Conservation (phyloP, 106 monocot genomes). For the Phalaenopsis aphrodite region DNA sequence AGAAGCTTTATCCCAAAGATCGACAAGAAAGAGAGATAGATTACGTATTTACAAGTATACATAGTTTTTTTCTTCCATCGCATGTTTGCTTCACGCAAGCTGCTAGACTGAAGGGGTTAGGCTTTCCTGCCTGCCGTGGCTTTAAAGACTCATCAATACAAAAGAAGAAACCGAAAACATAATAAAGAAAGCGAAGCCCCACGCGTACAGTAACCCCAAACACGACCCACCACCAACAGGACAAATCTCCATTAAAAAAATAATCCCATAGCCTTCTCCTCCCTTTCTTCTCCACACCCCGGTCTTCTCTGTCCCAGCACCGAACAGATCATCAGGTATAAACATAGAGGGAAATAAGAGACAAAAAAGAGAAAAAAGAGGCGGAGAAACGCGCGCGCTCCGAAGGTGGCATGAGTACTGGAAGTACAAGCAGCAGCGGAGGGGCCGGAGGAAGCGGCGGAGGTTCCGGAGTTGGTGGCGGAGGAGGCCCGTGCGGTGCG, state of each 20-base stretch:
- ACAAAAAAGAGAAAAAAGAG: background rate
- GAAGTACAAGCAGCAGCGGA: slow-evolving; percentile 21
- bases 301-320: background rate
- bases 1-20: background rate
- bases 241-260: slow-evolving; percentile 15
- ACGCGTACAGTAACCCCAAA: slow-evolving; percentile 34
- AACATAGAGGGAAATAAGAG: background rate
- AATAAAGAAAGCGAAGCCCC: slow-evolving; percentile 15
- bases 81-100: slow-evolving; percentile 99
- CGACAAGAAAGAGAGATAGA: background rate
- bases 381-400: background rate
- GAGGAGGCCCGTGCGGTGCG: slow-evolving; percentile 84
- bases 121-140: slow-evolving; percentile 70
- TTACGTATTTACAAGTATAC: background rate
- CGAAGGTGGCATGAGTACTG: slow-evolving; percentile 24
- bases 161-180: slow-evolving; percentile 18
- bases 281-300: background rate
- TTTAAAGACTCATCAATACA: slow-evolving; percentile 92
- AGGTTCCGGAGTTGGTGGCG: slow-evolving; percentile 26
- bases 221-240: slow-evolving; percentile 57
- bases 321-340: background rate
- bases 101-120: slow-evolving; percentile 34
- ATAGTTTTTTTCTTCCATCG: slow-evolving; percentile 12
- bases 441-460: slow-evolving; percentile 23
- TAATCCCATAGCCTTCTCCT: slow-evolving; percentile 1